phyloP scores from a whole-genome alignment of 164 flowering plant species.

The Vitis vinifera region DNA sequence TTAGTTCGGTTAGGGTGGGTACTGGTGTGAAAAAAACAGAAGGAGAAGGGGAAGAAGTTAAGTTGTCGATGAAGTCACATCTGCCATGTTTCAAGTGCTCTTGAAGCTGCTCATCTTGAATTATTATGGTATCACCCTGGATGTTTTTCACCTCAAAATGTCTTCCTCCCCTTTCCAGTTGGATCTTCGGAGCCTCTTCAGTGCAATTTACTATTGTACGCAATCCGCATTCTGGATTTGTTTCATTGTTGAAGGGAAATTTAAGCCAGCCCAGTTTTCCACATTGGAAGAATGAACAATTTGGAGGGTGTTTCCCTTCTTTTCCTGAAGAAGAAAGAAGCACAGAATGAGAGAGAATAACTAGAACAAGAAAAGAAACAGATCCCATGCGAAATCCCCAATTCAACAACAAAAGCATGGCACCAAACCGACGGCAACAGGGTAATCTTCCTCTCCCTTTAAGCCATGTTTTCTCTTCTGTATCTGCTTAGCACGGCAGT shows the following conservation, averaged over 20 bases:
- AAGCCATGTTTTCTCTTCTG: too few relatives aligned
- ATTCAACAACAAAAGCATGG: not conserved
- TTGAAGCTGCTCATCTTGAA: constrained; percentile 1
- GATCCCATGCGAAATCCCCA: not conserved
- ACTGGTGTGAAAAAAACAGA: not conserved
- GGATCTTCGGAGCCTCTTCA: not conserved
- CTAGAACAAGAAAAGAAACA: not conserved
- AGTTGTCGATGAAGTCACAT: constrained; percentile 4
- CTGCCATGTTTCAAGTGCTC: not conserved
- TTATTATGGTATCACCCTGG: not conserved
- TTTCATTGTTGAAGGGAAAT: constrained; percentile 9
- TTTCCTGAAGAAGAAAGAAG: constrained; percentile 1
- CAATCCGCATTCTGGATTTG: constrained; percentile 7
- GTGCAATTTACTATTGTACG: not conserved
- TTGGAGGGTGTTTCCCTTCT: not conserved
- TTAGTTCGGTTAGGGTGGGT: not conserved
- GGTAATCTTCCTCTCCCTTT: too few relatives aligned
- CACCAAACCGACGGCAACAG: too few relatives aligned
- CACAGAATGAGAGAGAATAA: not conserved
- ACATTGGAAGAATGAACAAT: not conserved
- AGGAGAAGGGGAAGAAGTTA: constrained; percentile 5
- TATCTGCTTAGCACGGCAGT: too few relatives aligned
- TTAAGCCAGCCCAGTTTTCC: not conserved
- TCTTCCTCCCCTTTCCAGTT: constrained; percentile 9
- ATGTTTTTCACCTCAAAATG: constrained; percentile 5